Base-by-base conservation (phyloP, 805 yeast species). In the Monosporozyma siamensis region DNA sequence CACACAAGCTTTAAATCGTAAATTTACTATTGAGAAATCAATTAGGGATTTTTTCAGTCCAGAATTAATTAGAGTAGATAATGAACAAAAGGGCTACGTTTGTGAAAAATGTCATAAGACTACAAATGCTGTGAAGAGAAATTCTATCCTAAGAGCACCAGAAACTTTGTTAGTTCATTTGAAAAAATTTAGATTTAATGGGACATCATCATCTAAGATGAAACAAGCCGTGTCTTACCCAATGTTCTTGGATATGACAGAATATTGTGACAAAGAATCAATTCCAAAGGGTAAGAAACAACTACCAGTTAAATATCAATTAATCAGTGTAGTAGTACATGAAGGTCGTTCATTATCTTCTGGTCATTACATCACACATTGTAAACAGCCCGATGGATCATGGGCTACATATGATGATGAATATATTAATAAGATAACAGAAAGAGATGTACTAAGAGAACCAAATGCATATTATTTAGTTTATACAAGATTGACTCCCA, bases 361-460 rank as follows among this genome's bases (percentile, higher is more conserved):
- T 3, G 98, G 98, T 3, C 98, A 92, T 63, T 92, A 92, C 56
- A 76, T 88, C 45, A 84, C 95, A 1, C 87, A 85, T 58, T 85
- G 95, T 58, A 75, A 82, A 48, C 96, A 89, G 63, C 95, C 97
- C 1, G 92, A 85, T 63, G 90, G 88, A 2, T 65, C 82, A 2
- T 92, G 97, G 98, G 80, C 87, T 23, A 80, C 87, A 8, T 92
- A 90, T 62, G 97, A 92, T 59, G 98, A 92, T 59, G 98, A 92
- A 55, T 78, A 81, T 55, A 78, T 86, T 51, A 82, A 85, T 55
- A 71, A 70, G 45, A 78, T 85, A 42, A 71, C 80, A 27, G 92
- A 85, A 54, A 70, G 75, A 44, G 78, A 75, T 36, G 95, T 86
- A 3, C 68, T 87, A 49, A 76, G 77, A 50, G 95, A 90, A 55